Evolutionary conservation across 352 stramenopile genomes (phyloP).

Genomic region (Globisporangium carolinianum): DNA sequence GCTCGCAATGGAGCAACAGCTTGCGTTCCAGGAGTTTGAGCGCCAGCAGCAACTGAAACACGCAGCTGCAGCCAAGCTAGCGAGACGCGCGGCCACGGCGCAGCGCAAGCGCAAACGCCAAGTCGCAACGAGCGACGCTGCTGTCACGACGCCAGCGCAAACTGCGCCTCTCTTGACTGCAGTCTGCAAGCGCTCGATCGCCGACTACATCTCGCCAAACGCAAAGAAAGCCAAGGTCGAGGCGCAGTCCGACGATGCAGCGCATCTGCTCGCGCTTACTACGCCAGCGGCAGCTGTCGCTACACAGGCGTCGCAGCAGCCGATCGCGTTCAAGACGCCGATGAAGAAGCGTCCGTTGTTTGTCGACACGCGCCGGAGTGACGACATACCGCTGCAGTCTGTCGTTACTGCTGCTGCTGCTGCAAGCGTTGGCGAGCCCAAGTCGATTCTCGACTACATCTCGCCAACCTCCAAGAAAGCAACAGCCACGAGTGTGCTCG

Average conservation of each 20-base stretch:
- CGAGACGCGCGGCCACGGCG: neutral
- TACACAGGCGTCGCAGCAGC: neutral
- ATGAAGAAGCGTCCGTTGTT: conserved; percentile 8
- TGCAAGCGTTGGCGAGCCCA: neutral
- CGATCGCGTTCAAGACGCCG: conserved; percentile 9
- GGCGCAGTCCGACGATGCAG: too few relatives aligned
- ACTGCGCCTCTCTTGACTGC: too few relatives aligned
- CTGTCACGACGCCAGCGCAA: neutral
- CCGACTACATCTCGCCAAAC: conserved; percentile 15
- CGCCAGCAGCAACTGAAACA: conserved; percentile 2
- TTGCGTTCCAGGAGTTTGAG: neutral
- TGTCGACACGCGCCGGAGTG: neutral
- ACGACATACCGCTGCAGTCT: neutral
- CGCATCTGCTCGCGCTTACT: too few relatives aligned
- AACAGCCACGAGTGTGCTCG: neutral
- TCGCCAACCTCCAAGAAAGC: conserved; percentile 4
- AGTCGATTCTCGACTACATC: conserved; percentile 1
- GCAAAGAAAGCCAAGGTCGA: conserved; percentile 6
- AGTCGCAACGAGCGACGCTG: neutral
- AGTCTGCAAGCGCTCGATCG: conserved; percentile 3
- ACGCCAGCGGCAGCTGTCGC: too few relatives aligned
- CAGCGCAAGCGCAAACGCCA: conserved; percentile 6
- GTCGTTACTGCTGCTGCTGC: too few relatives aligned
- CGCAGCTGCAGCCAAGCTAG: neutral
- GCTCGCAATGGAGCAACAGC: neutral